Conservation (phyloP, 2,329 filamentous ascomycete species). For the Fusarium chlamydosporum region DNA sequence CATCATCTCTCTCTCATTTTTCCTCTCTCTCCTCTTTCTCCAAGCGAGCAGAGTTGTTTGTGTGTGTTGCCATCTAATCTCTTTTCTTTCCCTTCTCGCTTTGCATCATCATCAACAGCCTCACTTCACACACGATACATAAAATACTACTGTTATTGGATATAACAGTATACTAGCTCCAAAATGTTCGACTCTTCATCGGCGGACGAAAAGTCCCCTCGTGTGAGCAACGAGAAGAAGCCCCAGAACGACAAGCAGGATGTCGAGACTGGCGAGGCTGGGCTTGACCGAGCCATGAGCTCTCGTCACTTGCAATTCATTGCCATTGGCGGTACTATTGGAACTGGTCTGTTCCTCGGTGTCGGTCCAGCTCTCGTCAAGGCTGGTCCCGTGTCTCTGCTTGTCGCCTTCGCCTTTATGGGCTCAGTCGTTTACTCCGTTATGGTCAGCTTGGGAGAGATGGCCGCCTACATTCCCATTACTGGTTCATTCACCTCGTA, state of each 20-base stretch:
- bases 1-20: background rate
- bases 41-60: conserved; percentile 17
- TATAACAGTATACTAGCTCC: too few relatives aligned
- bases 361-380: conserved; percentile 73
- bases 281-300: conserved; percentile 57
- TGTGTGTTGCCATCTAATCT: conserved; percentile 7
- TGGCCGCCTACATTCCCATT: conserved; percentile 83
- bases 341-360: conserved; percentile 80
- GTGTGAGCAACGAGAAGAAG: conserved; percentile 50
- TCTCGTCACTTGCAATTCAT: conserved; percentile 65
- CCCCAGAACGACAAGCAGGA: conserved; percentile 48
- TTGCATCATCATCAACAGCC: conserved; percentile 14
- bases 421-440: conserved; percentile 81
- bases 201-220: conserved; percentile 51
- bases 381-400: conserved; percentile 74
- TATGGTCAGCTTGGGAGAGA: conserved; percentile 78
- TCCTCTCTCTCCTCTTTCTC: background rate
- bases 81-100: background rate
- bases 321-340: conserved; percentile 73
- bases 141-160: background rate
- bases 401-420: conserved; percentile 78
- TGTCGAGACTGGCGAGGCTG: conserved; percentile 56
- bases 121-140: background rate
- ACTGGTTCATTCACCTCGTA: conserved; percentile 83
- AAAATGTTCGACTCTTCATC: conserved; percentile 47